Conservation (phyloP, 305 asterid genomes). For the Plantago coronopus region DNA sequence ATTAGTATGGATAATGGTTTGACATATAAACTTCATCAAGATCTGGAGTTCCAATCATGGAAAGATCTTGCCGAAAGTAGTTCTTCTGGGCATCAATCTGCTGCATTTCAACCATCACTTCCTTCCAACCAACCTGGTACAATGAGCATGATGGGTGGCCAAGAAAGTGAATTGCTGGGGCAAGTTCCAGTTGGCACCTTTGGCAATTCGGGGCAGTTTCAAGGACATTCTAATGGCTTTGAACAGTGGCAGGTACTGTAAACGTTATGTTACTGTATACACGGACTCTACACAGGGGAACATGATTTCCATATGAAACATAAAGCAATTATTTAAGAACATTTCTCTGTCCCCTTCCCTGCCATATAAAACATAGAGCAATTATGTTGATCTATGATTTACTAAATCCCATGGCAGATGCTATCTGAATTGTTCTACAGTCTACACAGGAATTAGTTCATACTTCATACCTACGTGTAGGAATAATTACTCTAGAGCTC, state of each 20-base stretch:
- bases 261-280: constrained; percentile 15
- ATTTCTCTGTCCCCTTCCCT: background rate
- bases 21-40: constrained; percentile 37
- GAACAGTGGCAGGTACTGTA: constrained; percentile 71
- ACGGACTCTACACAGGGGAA: background rate
- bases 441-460: constrained; percentile 2
- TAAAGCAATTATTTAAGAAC: background rate
- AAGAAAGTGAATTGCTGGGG: constrained; percentile 44
- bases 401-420: constrained; percentile 13
- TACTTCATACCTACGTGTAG: constrained; percentile 8
- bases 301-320: background rate
- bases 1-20: constrained; percentile 30
- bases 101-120: constrained; percentile 43
- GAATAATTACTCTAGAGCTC: constrained; percentile 10
- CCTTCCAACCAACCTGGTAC: constrained; percentile 45
- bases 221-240: constrained; percentile 38
- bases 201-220: constrained; percentile 38
- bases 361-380: constrained; percentile 5
- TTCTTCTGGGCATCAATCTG: constrained; percentile 41
- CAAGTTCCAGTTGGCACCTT: constrained; percentile 40
- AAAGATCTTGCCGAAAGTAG: constrained; percentile 42
- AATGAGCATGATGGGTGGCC: constrained; percentile 41
- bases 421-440: background rate
- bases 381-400: constrained; percentile 9
- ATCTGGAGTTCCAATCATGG: constrained; percentile 54